Evolutionary conservation across 345 rosid genomes (phyloP).

Genomic region (Camelina hispida): DNA sequence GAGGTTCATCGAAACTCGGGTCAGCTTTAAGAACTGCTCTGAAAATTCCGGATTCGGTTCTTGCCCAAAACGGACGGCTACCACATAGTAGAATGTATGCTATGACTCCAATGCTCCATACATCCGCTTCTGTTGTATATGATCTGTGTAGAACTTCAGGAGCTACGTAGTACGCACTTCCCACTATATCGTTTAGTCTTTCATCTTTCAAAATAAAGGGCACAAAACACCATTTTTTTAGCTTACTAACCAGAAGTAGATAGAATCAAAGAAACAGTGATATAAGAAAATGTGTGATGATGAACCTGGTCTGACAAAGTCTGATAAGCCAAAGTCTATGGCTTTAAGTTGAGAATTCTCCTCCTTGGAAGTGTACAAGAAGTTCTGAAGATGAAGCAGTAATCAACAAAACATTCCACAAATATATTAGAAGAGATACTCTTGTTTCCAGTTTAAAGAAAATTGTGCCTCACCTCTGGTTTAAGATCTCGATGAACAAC

Average conservation of each 20-base stretch:
- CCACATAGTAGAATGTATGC: slow-evolving; percentile 89
- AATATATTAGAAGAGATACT: background rate
- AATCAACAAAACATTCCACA: background rate
- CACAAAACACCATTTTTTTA: slow-evolving; percentile 32
- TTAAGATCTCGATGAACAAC: slow-evolving; percentile 97
- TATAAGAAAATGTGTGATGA: background rate
- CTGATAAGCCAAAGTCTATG: slow-evolving; percentile 96
- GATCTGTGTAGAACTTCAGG: slow-evolving; percentile 96
- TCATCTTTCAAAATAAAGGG: slow-evolving; percentile 56
- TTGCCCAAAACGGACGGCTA: slow-evolving; percentile 97
- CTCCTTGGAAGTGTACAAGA: slow-evolving; percentile 76
- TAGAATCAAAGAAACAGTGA: background rate
- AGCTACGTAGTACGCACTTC: slow-evolving; percentile 93
- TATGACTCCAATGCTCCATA: slow-evolving; percentile 94
- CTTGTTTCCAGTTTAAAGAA: slow-evolving; percentile 7
- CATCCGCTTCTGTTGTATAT: slow-evolving; percentile 91
- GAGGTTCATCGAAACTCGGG: slow-evolving; percentile 76
- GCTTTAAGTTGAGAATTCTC: slow-evolving; percentile 83
- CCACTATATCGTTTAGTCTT: slow-evolving; percentile 93
- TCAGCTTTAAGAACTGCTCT: slow-evolving; percentile 88
- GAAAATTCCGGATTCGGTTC: slow-evolving; percentile 88
- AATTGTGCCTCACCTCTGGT: slow-evolving; percentile 71
- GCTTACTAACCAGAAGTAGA: slow-evolving; percentile 12
- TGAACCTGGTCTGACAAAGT: slow-evolving; percentile 90
- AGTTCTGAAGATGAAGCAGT: slow-evolving; percentile 62